Evolutionary conservation across 139 green algal genomes (phyloP), one percentile per base, ranked within the genome.

Genomic region (Chlamydomonas sp.): DNA sequence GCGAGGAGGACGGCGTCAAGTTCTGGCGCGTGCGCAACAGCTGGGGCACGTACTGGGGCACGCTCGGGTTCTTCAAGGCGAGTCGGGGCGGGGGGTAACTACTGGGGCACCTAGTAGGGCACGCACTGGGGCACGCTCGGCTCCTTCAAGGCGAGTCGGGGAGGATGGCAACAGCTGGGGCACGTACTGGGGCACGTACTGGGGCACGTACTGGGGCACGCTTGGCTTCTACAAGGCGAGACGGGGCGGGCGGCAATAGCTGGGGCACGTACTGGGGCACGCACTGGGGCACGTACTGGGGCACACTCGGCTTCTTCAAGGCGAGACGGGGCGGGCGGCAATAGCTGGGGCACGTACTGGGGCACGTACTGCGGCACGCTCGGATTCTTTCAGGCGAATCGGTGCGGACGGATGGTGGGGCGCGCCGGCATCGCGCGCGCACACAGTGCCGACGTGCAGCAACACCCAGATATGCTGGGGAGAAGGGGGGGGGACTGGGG

Each of bases 1-100:
- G 81, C n/a, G 78, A 76, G 65, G 81, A 87, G 48, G 33, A 80
- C 5, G 76, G 76, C 13, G 57, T 76, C 49, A 78, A 78, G 71
- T 82, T 73, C 64, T 82, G 76, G 76, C 37, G 71, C 30, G 62
- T 82, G 0, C 72, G 81, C 47, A 87, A 87, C 70, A 72, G 37
- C 70, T 87, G 81, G 80, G 68, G 65, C 31, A 60, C 35, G 36
- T 69, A 69, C 62, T 69, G 62, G 62, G 59, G 66, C 62, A 57
- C 5, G 37, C 22, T 22, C 13, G 22, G 16, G 13, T 28, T 34
- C 16, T 22, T 28, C 22, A 63, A 26, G 43, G 43, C 16, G 16
- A 13, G 13, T 13, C 43, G 16, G 13, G 13, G 43, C 13, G 43
- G 43, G 13, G 43, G 13, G 43, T 16, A 54, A 43, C 70, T 60